Base-by-base conservation (phyloP, 371 early-diverging fungal species). In the Mortierella sp. region DNA sequence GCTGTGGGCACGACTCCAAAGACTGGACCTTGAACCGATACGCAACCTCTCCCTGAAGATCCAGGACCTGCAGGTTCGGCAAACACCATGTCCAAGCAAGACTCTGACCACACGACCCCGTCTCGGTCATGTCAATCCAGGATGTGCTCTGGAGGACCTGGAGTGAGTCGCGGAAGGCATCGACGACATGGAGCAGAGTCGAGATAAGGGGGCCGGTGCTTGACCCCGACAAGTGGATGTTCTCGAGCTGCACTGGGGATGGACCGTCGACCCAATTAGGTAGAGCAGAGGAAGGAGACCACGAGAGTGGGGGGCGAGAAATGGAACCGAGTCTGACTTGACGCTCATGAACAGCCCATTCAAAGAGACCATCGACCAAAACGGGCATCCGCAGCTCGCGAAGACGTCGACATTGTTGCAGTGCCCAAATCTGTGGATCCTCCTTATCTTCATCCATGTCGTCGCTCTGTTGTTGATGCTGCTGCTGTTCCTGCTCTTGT, bases 31-130 rank as follows among this genome's bases (percentile, higher is more conserved):
- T 46, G 40, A 82, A 73, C 71, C 75, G 78, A 43, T 61, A 55
- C 8, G 79, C 79, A 75, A 82, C 50, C 72, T 82, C 82, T 37
- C 82, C 82, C 14, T 78, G 78, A 1, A 82, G 75, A 48, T 78
- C 82, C 21, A 82, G 44, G 14, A 75, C 73, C 61, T 75, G 73
- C 54, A 82, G 71, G 26, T 59, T 59, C 0, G 79, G 78, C 31
- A 82, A 61, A 51, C 59, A 61, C 82, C 82, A 82, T 0, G 72
- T 59, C 82, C 82, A 82, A n/a, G 70, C 51, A 11, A 82, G 71
- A 53, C 24, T 73, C 55, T 73, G 72, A 19, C 71, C 44, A 46
- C 67, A 61, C 37, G 57, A 51, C 71, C 67, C 59, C 19, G 73
- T 51, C 79, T 78, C 79, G 0, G 73, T 76, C 51, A 67, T 71